A percentile compares a stretch with the other conserved stretches of the same genome.
Conservation (phyloP, 345 rosid genomes). For the Mangifera indica region DNA sequence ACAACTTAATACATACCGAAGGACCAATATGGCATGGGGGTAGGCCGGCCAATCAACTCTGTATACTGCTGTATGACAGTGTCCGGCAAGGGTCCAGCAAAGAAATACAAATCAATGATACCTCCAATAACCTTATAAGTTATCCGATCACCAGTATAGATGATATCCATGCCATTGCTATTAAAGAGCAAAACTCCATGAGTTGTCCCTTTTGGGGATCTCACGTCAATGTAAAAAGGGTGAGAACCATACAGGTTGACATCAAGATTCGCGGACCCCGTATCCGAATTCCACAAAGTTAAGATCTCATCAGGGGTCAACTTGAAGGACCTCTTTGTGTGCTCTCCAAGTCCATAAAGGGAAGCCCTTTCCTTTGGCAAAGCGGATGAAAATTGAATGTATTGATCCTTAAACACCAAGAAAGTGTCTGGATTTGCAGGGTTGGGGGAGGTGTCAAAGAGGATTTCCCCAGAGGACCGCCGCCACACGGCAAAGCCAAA, state of each 20-base stretch:
- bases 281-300: constrained; percentile 4
- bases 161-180: constrained; percentile 12
- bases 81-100: constrained; percentile 2
- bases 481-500: constrained; percentile 6
- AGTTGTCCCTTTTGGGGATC: constrained; percentile 1
- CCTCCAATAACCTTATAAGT: constrained; percentile 12
- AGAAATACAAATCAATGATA: neutral
- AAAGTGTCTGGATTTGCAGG: neutral
- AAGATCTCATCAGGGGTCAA: neutral
- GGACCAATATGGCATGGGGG: constrained; percentile 13
- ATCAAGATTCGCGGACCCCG: neutral
- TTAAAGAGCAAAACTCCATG: constrained; percentile 12
- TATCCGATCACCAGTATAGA: neutral
- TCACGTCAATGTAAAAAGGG: constrained; percentile 7
- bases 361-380: neutral
- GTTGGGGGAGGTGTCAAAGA: constrained; percentile 5
- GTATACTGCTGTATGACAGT: constrained; percentile 4
- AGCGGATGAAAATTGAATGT: constrained; percentile 8
- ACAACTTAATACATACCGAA: neutral
- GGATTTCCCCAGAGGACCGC: neutral
- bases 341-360: constrained; percentile 13
- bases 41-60: constrained; percentile 12
- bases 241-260: constrained; percentile 15
- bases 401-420: constrained; percentile 9
- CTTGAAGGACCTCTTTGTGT: constrained; percentile 5